phyloP scores from a whole-genome alignment of 2,329 filamentous ascomycete genomes.

The Monosporascus sp. region DNA sequence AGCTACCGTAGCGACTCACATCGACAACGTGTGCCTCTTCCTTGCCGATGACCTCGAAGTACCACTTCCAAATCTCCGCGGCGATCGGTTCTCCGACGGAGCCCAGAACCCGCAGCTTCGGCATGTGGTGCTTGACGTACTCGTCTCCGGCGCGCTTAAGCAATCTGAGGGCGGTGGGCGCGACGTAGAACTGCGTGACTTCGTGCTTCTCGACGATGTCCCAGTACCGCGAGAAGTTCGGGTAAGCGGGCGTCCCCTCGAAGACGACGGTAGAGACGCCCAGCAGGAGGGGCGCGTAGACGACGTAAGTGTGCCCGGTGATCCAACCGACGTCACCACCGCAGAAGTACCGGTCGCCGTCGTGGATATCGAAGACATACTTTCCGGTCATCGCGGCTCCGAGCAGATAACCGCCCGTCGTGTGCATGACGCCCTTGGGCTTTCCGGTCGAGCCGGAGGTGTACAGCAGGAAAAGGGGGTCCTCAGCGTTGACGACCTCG shows the following conservation, averaged over 20 bases:
- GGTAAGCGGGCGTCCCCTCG: conserved; percentile 95
- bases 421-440: conserved; percentile 98
- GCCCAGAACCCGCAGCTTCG: conserved; percentile 80
- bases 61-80: conserved; percentile 99
- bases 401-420: conserved; percentile 89
- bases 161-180: conserved; percentile 85
- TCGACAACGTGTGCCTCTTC: conserved; percentile 91
- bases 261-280: conserved; percentile 95
- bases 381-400: conserved; percentile 92
- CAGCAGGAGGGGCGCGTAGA: conserved; percentile 89
- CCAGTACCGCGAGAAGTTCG: conserved; percentile 98
- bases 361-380: conserved; percentile 98
- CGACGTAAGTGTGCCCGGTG: conserved; percentile 96
- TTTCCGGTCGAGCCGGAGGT: conserved; percentile 97
- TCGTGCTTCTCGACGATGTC: conserved; percentile 94
- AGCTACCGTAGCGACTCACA: conserved; percentile 50
- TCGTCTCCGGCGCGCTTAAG: conserved; percentile 94
- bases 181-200: conserved; percentile 97
- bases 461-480: conserved; percentile 95
- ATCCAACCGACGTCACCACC: conserved; percentile 99
- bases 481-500: conserved; percentile 85
- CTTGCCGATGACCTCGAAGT: conserved; percentile 91
- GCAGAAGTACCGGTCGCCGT: conserved; percentile 91
- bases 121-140: conserved; percentile 85
- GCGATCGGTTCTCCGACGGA: conserved; percentile 97